phyloP scores from a whole-genome alignment of 2,329 filamentous ascomycete genomes.

The Didymella lethalis region DNA sequence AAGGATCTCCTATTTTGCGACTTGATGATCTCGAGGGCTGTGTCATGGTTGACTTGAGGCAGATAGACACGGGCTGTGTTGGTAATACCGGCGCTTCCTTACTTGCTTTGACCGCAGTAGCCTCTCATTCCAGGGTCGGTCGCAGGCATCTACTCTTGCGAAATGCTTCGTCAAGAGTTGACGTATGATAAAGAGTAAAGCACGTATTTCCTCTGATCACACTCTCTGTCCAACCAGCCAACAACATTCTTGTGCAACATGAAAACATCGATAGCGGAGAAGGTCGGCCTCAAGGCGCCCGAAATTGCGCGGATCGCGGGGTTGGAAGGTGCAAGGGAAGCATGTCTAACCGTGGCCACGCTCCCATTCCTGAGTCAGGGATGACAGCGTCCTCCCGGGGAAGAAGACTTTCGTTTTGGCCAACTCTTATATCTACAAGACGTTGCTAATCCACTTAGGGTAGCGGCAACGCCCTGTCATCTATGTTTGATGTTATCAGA shows the following conservation, averaged over 20 bases:
- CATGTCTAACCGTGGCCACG: neutral
- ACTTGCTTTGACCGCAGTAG: neutral
- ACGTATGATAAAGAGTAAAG: neutral
- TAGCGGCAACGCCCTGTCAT: neutral
- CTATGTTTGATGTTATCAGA: neutral
- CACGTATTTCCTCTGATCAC: neutral
- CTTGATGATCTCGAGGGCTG: neutral
- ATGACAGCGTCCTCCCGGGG: too few species aligned
- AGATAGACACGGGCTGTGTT: neutral
- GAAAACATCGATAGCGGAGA: neutral
- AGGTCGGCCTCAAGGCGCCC: neutral
- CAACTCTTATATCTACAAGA: neutral
- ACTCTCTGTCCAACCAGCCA: neutral
- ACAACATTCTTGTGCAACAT: neutral
- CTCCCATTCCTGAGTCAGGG: neutral
- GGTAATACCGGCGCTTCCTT: neutral
- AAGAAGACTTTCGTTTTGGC: neutral
- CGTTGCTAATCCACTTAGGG: neutral
- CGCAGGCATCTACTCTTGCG: neutral
- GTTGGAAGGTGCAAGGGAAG: neutral
- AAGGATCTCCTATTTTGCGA: too few species aligned
- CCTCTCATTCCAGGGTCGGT: neutral
- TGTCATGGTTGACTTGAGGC: neutral
- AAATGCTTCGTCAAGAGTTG: neutral
- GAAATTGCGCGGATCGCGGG: neutral